These are phyloP conservation scores for Amborella trichopoda DNA, from an alignment of 164 flowering plant species.

Conservation along the genomic window DNA sequence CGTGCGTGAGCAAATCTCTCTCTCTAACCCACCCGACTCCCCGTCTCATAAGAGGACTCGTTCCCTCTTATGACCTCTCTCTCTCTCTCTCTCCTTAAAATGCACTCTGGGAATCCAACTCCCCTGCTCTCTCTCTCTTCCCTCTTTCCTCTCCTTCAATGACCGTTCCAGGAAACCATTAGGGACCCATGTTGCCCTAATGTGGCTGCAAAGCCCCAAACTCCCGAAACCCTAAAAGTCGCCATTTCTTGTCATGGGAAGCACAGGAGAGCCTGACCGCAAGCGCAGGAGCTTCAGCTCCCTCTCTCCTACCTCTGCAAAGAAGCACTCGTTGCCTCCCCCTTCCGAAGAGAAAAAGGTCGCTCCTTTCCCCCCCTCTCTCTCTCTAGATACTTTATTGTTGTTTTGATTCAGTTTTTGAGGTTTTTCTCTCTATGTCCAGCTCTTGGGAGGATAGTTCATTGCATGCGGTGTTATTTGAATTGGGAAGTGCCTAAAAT, in stretches of 20 bases:
- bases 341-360: constrained; percentile 84
- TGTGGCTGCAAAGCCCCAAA: too few species aligned
- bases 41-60: not conserved
- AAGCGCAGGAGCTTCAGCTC: constrained; percentile 75
- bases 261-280: constrained; percentile 84
- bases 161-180: too few species aligned
- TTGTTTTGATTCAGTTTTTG: not conserved
- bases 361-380: not conserved
- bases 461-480: too few species aligned
- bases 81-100: not conserved
- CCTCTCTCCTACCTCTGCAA: constrained; percentile 52
- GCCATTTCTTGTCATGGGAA: constrained; percentile 59
- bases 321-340: constrained; percentile 47
- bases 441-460: too few species aligned
- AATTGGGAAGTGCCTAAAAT: too few species aligned
- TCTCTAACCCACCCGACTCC: not conserved
- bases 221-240: too few species aligned
- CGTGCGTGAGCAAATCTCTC: too few species aligned
- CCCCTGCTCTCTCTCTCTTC: not conserved
- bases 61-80: not conserved
- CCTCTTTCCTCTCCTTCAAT: not conserved
- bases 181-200: constrained; percentile 4
- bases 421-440: too few species aligned
- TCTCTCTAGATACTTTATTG: not conserved
- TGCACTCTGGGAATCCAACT: not conserved